These are phyloP conservation scores for Solidago caesia DNA, from an alignment of 129 eudicot genomes.

Conservation along the genomic window DNA sequence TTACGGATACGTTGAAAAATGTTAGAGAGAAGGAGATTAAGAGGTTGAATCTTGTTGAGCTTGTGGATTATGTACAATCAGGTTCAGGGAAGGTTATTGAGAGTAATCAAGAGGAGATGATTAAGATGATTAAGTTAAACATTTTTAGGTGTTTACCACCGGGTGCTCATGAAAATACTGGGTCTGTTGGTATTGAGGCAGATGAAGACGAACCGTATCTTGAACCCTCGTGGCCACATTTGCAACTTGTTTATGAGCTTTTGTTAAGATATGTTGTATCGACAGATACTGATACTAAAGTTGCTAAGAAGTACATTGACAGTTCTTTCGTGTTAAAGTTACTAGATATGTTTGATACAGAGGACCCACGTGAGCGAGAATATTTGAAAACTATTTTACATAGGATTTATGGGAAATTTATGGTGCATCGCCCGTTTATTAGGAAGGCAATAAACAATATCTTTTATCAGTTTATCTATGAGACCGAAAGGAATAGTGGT, in stretches of 20 bases:
- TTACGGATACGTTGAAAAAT: slow-evolving; percentile 56
- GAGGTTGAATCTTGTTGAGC: slow-evolving; percentile 62
- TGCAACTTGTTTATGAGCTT: slow-evolving; percentile 78
- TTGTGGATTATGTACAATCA: slow-evolving; percentile 71
- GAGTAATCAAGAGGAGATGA: slow-evolving; percentile 68
- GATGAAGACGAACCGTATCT: slow-evolving; percentile 79
- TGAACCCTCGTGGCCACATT: slow-evolving; percentile 89
- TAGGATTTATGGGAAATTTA: slow-evolving; percentile 84
- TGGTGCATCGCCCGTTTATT: slow-evolving; percentile 92
- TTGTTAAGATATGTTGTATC: slow-evolving; percentile 71
- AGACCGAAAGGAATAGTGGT: slow-evolving; percentile 75
- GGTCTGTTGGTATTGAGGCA: slow-evolving; percentile 47
- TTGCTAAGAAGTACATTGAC: slow-evolving; percentile 79
- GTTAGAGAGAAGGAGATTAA: slow-evolving; percentile 79
- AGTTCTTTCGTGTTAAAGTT: slow-evolving; percentile 68
- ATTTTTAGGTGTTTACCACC: slow-evolving; percentile 77
- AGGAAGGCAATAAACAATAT: slow-evolving; percentile 81
- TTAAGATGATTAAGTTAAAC: slow-evolving; percentile 63
- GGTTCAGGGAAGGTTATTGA: slow-evolving; percentile 66
- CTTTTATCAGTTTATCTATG: slow-evolving; percentile 75
- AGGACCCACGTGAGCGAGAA: slow-evolving; percentile 83
- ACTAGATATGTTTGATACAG: slow-evolving; percentile 80
- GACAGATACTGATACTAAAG: slow-evolving; percentile 66
- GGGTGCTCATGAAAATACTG: slow-evolving; percentile 55
- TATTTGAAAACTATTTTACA: slow-evolving; percentile 81